These are phyloP conservation scores for Cyclotella choctawhatcheeana DNA, from an alignment of 108 stramenopile species.

Conservation along the genomic window DNA sequence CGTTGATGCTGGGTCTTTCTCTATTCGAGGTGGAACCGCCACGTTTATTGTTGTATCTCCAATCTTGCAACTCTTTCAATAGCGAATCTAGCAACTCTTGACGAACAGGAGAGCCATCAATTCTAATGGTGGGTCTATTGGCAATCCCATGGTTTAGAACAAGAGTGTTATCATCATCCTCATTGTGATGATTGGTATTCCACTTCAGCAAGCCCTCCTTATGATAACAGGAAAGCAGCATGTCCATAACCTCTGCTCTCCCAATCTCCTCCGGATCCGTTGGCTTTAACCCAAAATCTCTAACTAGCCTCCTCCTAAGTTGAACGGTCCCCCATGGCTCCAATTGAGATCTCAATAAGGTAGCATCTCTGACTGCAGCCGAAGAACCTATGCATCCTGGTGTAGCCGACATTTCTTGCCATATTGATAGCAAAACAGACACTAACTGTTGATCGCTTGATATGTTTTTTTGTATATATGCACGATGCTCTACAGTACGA, in stretches of 20 bases:
- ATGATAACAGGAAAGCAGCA: conserved; percentile 27
- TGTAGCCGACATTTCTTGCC: conserved; percentile 24
- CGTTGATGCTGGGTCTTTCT: conserved; percentile 37
- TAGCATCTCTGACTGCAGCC: conserved; percentile 38
- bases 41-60: conserved; percentile 25
- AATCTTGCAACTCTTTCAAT: conserved; percentile 20
- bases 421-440: conserved; percentile 19
- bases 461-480: conserved; percentile 2
- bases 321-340: conserved; percentile 43
- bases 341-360: conserved; percentile 40
- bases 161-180: background rate
- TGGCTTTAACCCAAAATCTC: conserved; percentile 38
- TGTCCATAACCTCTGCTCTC: conserved; percentile 38
- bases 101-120: conserved; percentile 37
- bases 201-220: conserved; percentile 16
- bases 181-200: background rate
- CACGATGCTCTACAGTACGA: conserved; percentile 26
- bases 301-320: conserved; percentile 34
- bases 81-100: conserved; percentile 24
- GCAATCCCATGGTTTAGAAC: conserved; percentile 21
- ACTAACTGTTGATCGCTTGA: background rate
- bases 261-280: conserved; percentile 15
- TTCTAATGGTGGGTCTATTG: conserved; percentile 1
- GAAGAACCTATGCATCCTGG: conserved; percentile 17
- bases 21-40: conserved; percentile 20